These are phyloP conservation scores for Phytopythium vexans DNA, from an alignment of 352 stramenopile genomes.

Conservation along the genomic window DNA sequence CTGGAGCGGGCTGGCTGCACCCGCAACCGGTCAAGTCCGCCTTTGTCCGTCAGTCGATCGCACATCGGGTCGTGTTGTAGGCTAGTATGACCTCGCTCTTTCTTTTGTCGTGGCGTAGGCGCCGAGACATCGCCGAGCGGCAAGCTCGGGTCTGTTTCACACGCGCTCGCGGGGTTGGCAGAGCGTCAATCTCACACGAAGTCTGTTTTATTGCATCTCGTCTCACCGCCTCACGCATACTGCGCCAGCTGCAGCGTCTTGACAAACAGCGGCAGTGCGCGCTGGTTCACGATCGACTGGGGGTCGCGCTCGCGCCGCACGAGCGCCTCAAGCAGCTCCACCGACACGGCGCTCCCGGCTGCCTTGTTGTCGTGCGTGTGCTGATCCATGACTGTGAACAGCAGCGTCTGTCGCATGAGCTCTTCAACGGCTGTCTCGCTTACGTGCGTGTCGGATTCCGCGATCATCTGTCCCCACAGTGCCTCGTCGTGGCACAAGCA, in stretches of 20 bases:
- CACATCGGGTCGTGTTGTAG: not conserved
- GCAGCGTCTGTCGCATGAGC: conserved; percentile 66
- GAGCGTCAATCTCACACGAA: no score
- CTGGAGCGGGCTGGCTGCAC: not conserved
- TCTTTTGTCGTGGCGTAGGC: no score
- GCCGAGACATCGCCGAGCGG: no score
- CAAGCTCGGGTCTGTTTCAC: no score
- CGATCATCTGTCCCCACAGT: conserved; percentile 54
- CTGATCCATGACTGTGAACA: conserved; percentile 53
- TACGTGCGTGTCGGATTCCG: conserved; percentile 43
- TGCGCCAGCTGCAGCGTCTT: conserved; percentile 74
- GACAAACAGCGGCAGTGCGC: conserved; percentile 57
- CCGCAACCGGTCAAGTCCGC: no score
- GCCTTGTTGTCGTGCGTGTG: conserved; percentile 4
- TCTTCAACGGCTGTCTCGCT: conserved; percentile 65
- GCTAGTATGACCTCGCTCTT: no score
- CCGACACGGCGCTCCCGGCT: conserved; percentile 33
- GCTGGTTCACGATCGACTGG: conserved; percentile 45
- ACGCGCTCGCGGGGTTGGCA: no score
- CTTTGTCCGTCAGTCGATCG: not conserved
- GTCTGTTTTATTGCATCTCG: conserved; percentile 2
- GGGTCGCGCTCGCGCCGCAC: conserved; percentile 46
- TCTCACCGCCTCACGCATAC: conserved; percentile 11
- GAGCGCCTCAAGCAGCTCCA: conserved; percentile 63
- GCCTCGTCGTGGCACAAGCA: conserved; percentile 50